Conservation (phyloP, 441 rosid species). For the Raphanus hybrid region DNA sequence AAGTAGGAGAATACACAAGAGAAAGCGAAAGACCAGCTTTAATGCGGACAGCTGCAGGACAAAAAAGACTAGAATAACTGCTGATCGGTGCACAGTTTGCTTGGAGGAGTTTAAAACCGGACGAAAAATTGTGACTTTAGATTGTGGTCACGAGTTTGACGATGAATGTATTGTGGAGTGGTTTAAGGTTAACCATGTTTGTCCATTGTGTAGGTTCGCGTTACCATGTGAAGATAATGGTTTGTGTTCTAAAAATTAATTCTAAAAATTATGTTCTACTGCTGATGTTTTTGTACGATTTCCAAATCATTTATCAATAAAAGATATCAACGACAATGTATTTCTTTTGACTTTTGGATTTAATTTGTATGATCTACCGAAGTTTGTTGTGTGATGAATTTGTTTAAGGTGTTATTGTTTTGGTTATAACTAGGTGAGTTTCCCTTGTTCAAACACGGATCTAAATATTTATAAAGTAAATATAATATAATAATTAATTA, state of each 20-base stretch:
- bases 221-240: constrained; percentile 26
- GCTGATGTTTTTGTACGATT: too few species aligned
- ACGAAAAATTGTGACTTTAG: not conserved
- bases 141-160: constrained; percentile 35
- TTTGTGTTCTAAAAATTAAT: not conserved
- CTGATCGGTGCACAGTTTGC: constrained; percentile 30
- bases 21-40: not conserved
- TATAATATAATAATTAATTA: too few species aligned
- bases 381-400: too few species aligned
- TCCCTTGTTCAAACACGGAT: too few species aligned
- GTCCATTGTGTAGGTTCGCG: constrained; percentile 34
- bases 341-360: too few species aligned
- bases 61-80: not conserved
- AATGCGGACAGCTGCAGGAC: not conserved
- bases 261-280: too few species aligned
- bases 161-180: constrained; percentile 20
- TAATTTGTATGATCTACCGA: too few species aligned
- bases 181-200: constrained; percentile 12
- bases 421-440: too few species aligned
- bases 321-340: too few species aligned
- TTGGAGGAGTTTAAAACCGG: not conserved
- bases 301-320: too few species aligned
- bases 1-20: not conserved
- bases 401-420: too few species aligned
- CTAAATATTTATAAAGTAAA: too few species aligned